Conservation (phyloP, 176 grass and related monocot species). For the Puccinellia tenuiflora region DNA sequence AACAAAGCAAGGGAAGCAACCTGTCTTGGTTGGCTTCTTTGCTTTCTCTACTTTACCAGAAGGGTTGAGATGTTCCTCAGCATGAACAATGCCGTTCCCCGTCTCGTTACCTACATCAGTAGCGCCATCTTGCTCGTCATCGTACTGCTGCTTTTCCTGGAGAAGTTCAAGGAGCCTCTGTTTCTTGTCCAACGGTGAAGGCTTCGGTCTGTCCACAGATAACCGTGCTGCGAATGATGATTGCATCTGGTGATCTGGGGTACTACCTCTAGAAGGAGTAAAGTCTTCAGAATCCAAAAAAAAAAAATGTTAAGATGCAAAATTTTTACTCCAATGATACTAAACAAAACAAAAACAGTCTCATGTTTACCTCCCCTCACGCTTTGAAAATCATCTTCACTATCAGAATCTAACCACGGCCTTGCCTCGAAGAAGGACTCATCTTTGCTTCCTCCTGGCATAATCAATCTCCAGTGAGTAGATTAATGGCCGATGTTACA, state of each 20-base stretch:
- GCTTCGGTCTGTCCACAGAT: background rate
- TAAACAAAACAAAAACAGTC: background rate
- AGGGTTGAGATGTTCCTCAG: constrained; percentile 11
- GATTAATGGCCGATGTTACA: background rate
- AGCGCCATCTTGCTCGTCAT: constrained; percentile 5
- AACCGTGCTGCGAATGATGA: background rate
- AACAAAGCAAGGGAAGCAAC: constrained; percentile 40
- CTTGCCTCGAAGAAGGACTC: constrained; percentile 79
- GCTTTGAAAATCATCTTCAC: constrained; percentile 80
- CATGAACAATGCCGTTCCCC: background rate
- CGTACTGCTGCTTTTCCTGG: constrained; percentile 50
- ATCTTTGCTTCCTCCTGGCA: constrained; percentile 69
- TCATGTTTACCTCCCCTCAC: constrained; percentile 62
- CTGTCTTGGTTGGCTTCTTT: constrained; percentile 20
- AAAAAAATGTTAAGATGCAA: background rate
- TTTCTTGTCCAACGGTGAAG: constrained; percentile 30
- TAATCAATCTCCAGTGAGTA: background rate
- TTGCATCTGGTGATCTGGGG: constrained; percentile 35
- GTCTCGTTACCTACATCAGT: constrained; percentile 12
- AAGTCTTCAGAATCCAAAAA: constrained; percentile 33
- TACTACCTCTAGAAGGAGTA: constrained; percentile 46
- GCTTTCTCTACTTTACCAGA: background rate
- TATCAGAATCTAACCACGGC: constrained; percentile 63
- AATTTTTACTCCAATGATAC: background rate
- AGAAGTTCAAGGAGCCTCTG: constrained; percentile 57